Base-by-base conservation (phyloP, 306 rosid genomes). In the Datisca glomerata region DNA sequence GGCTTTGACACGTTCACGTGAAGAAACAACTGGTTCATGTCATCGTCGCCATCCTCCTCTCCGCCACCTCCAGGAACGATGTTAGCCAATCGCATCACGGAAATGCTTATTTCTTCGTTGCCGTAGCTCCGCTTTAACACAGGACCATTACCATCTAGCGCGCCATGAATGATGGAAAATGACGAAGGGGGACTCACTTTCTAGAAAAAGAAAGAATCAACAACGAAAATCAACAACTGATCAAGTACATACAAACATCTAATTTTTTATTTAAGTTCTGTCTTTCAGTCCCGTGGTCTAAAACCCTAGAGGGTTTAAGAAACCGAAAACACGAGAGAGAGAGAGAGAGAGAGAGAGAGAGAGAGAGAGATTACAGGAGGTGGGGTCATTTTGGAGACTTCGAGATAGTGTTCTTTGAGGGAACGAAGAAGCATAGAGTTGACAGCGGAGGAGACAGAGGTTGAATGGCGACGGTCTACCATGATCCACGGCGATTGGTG, bases 321-420 rank as follows among this genome's bases (percentile, higher is more conserved):
- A 25, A 8, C 8, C 31, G 31, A 8, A 8, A 25, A 4, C 8
- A 25, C 31, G 33, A 24, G 42, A 46, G 60, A 41, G 34, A 18
- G 43, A 43, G 43, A 35, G 50, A 11, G 35, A 24, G 34, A 43
- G 60, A 42, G 34, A 18, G 42, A 39, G 33, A 21, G 42, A 46
- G 56, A 47, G 34, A 18, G 47, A 44, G 43, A 42, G 50, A 11
- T 24, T 65, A 84, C 94, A n/a, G 95, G 85, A 13, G 97, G 97
- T 71, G 83, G 73, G 41, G 58, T 61, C 93, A 79, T 80, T 72
- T 64, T 76, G 68, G 93, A 55, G 54, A 78, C 76, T 67, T 83
- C 93, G 23, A 65, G 73, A 16, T 76, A 89, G 83, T 89, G 97
- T 3, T 83, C 95, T 47, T 83, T 89, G 35, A 89, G 89, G 39